Percentiles rank a stretch among this genome's conserved stretches.
Evolutionary conservation across 306 rosid genomes (phyloP).

Genomic region (Spatholobus suberectus): DNA sequence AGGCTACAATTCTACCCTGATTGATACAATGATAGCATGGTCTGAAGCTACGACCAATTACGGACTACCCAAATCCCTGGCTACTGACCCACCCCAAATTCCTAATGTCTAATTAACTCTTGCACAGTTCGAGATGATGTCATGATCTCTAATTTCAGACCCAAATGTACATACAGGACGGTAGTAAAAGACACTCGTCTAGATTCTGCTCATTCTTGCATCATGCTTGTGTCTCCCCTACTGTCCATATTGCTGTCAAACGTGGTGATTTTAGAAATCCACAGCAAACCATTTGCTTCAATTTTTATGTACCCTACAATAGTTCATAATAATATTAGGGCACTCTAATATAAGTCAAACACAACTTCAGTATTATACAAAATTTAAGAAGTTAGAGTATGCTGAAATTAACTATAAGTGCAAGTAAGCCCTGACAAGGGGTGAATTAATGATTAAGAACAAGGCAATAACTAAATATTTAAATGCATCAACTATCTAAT

Average conservation of each 20-base stretch:
- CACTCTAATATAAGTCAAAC: conserved; percentile 8
- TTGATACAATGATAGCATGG: not conserved
- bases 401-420: not conserved
- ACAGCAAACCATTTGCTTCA: conserved; percentile 30
- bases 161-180: conserved; percentile 38
- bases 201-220: conserved; percentile 29
- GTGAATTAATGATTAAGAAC: not conserved
- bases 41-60: not conserved
- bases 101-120: conserved; percentile 32
- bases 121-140: conserved; percentile 22
- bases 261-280: conserved; percentile 9
- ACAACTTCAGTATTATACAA: not conserved
- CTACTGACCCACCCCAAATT: not conserved
- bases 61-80: conserved; percentile 24
- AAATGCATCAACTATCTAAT: conserved; percentile 23
- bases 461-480: conserved; percentile 9
- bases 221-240: conserved; percentile 7
- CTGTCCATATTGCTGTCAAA: conserved; percentile 26
- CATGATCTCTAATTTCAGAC: conserved; percentile 35
- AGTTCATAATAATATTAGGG: conserved; percentile 5
- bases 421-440: not conserved
- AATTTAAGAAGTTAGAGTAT: not conserved
- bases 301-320: conserved; percentile 42
- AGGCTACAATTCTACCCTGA: conserved; percentile 5
- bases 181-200: conserved; percentile 10